A percentile compares a stretch with the other conserved stretches of the same genome.
These are phyloP conservation scores for Serpula lacrymans DNA, from an alignment of 768 basidiomycete genomes.

Conservation along the genomic window DNA sequence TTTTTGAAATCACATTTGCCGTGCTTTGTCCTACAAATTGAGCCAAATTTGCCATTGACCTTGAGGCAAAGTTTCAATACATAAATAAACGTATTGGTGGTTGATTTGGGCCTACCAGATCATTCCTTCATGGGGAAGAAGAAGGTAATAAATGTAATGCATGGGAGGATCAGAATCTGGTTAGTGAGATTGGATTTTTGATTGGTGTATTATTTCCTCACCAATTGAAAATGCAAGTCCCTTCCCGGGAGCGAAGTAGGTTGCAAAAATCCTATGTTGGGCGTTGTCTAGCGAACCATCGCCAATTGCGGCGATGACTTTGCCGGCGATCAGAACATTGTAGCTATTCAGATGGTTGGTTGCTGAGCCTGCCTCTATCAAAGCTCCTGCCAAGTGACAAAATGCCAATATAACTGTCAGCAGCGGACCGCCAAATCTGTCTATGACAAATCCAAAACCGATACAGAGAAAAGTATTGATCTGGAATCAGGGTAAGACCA, in stretches of 20 bases:
- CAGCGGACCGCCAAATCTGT: conserved; percentile 37
- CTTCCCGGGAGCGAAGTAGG: conserved; percentile 40
- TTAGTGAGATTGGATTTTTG: not conserved
- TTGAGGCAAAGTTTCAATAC: conserved; percentile 8
- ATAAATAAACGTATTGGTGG: not conserved
- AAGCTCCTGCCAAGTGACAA: conserved; percentile 35
- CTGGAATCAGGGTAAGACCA: conserved; percentile 12
- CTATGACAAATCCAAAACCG: conserved; percentile 36
- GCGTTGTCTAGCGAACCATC: conserved; percentile 41
- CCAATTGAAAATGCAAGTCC: conserved; percentile 38
- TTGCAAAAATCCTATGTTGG: conserved; percentile 41
- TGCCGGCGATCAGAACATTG: conserved; percentile 35
- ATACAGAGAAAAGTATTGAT: conserved; percentile 43
- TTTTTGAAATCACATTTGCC: conserved; percentile 37
- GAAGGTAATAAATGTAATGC: not conserved
- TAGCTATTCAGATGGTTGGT: conserved; percentile 39
- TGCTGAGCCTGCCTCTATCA: conserved; percentile 36
- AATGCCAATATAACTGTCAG: conserved; percentile 34
- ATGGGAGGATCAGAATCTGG: not conserved
- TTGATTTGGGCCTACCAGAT: conserved; percentile 33
- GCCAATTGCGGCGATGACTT: conserved; percentile 37
- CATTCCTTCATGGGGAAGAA: conserved; percentile 14
- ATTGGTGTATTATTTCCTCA: conserved; percentile 8
- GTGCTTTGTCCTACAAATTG: conserved; percentile 40
- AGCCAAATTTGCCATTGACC: conserved; percentile 38